These are phyloP conservation scores for Phytophthora pluvialis DNA, from an alignment of 352 stramenopile species.

Conservation along the genomic window DNA sequence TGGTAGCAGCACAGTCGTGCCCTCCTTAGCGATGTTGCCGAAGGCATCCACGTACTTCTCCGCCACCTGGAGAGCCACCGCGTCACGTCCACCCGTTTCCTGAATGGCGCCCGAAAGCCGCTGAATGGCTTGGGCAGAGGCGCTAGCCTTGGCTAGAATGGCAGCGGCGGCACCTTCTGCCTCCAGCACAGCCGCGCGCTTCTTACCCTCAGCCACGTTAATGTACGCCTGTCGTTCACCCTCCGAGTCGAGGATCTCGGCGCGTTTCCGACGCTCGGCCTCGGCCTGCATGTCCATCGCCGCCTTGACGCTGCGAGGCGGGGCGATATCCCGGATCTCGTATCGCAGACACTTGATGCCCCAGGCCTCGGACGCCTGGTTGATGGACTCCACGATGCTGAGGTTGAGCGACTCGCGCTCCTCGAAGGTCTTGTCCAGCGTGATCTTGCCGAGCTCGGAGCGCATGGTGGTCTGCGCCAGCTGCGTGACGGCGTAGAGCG, in stretches of 20 bases:
- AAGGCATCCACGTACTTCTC: conserved; percentile 95
- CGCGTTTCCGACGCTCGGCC: conserved; percentile 91
- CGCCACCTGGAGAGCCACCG: conserved; percentile 85
- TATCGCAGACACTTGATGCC: conserved; percentile 92
- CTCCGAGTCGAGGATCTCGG: conserved; percentile 92
- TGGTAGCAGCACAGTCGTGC: conserved; percentile 86
- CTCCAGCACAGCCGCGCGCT: conserved; percentile 85
- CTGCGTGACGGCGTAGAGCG: conserved; percentile 91
- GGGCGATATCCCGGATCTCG: conserved; percentile 92
- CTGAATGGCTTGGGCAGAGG: conserved; percentile 84
- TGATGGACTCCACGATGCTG: conserved; percentile 92
- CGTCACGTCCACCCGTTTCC: conserved; percentile 73
- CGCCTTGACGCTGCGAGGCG: conserved; percentile 84
- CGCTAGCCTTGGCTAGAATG: conserved; percentile 83
- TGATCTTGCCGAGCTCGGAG: conserved; percentile 93
- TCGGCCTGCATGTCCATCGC: conserved; percentile 95
- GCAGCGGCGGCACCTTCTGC: conserved; percentile 87
- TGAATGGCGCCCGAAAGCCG: conserved; percentile 77
- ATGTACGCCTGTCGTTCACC: conserved; percentile 90
- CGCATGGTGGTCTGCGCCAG: conserved; percentile 93
- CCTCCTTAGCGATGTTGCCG: conserved; percentile 90
- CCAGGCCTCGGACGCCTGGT: conserved; percentile 90
- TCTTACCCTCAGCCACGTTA: conserved; percentile 92
- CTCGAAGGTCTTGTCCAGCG: conserved; percentile 94
- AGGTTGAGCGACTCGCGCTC: conserved; percentile 93